A percentile compares a stretch with the other conserved stretches of the same genome.
Conservation (phyloP, 129 eudicot genomes). For the Artemisia argyi region DNA sequence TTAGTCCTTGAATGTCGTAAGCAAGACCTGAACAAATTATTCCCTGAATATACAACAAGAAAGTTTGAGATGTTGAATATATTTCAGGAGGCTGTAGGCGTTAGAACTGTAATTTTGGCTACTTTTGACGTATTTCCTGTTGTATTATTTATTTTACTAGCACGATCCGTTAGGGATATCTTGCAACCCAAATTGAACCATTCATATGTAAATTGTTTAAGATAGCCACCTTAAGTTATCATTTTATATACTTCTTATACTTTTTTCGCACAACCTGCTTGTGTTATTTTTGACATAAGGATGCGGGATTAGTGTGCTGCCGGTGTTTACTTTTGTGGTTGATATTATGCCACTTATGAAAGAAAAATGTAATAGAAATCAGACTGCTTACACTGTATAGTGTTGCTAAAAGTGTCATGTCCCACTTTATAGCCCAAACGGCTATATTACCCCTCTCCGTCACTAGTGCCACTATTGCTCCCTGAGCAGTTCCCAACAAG, state of each 20-base stretch:
- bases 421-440: constrained; percentile 80
- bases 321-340: neutral
- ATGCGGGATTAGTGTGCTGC: neutral
- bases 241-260: neutral
- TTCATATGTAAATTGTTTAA: too few species aligned
- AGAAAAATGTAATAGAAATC: neutral
- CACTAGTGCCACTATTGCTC: constrained; percentile 70
- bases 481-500: constrained; percentile 68
- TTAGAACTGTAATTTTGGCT: too few species aligned
- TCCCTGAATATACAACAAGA: constrained; percentile 47
- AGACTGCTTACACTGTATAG: constrained; percentile 67
- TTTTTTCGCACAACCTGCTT: constrained; percentile 1
- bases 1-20: constrained; percentile 75
- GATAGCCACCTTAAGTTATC: too few species aligned
- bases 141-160: too few species aligned
- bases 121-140: too few species aligned
- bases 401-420: constrained; percentile 77
- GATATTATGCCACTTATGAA: neutral
- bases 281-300: constrained; percentile 4
- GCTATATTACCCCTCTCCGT: constrained; percentile 71
- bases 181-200: too few species aligned
- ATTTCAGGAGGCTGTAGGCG: too few species aligned
- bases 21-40: constrained; percentile 78
- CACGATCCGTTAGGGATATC: too few species aligned
- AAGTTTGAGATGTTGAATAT: neutral